Conservation (phyloP, 345 rosid genomes). For the Populus alba region DNA sequence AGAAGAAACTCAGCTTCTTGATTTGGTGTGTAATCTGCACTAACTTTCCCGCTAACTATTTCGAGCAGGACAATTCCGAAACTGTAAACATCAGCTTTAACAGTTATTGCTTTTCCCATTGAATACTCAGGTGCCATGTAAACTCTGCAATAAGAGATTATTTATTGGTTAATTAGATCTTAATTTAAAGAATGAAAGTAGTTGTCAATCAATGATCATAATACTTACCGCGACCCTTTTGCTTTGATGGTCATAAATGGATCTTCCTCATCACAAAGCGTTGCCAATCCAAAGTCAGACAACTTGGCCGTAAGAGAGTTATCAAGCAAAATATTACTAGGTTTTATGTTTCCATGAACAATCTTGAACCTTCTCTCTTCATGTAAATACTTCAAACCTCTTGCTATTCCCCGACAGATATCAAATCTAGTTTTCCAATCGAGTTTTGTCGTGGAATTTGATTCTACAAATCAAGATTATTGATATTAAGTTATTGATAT, state of each 20-base stretch:
- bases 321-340: slow-evolving; percentile 9
- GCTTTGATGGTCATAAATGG: background rate
- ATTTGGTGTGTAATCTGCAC: no score
- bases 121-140: no score
- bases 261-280: slow-evolving; percentile 9
- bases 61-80: no score
- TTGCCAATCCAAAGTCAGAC: slow-evolving; percentile 13
- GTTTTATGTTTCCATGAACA: slow-evolving; percentile 6
- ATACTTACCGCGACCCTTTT: background rate
- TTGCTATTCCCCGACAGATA: slow-evolving; percentile 9
- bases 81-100: no score
- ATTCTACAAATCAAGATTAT: background rate
- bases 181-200: no score
- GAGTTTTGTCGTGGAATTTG: background rate
- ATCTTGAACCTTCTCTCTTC: slow-evolving; percentile 1
- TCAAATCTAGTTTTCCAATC: slow-evolving; percentile 3
- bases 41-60: no score
- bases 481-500: no score
- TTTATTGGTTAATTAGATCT: no score
- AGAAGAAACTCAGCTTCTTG: no score
- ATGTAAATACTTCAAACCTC: slow-evolving; percentile 15
- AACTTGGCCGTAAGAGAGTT: background rate
- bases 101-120: no score
- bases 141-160: no score
- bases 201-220: no score